Evolutionary conservation across 768 basidiomycete species (phyloP), one percentile per base, ranked within the genome.

Genomic region (Hydnomerulius pinastri): DNA sequence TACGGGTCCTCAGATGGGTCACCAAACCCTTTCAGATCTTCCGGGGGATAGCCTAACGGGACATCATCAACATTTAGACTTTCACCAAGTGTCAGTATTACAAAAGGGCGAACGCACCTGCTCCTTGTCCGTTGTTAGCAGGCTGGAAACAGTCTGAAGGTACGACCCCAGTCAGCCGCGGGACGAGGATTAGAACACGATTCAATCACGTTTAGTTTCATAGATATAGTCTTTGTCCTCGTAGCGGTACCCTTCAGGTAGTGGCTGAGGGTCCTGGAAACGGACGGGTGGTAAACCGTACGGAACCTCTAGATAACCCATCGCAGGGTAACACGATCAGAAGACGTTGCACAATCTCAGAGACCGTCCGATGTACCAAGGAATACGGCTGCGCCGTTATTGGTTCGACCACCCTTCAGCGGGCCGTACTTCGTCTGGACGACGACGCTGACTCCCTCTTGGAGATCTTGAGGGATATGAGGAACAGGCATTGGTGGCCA

Each of bases 1-100:
- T 59, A 88, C 82, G 85, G 83, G 60, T 87, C 82, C 62, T 92
- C 88, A 1, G 83, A 80, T 1, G 88, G 85, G 53, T 78, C 57
- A 43, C 87, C 87, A 4, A 78, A 67, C 5, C 87, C 87, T 20
- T 88, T 79, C 67, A 81, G 83, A 50, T 87, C 80, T 42, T 78
- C 68, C 21, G 75, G 78, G 0, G 73, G 72, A 2, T 66, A 67
- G 11, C 70, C 84, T 86, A 45, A 29, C 18, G 25, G 25, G 4
- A 51, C 1, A 28, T 48, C 15, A 42, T 23, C 17, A n/a, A n/a
- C n/a, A n/a, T n/a, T n/a, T n/a, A n/a, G n/a, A n/a, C n/a, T n/a
- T n/a, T n/a, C n/a, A n/a, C n/a, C n/a, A n/a, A n/a, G 20, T 10
- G 24, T 20, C 32, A 13, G n/a, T 7, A 17, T 41, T 4, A 1